Evolutionary conservation across 1,284 basidiomycete genomes (phyloP).

Genomic region (Ceratobasidium theobromae): DNA sequence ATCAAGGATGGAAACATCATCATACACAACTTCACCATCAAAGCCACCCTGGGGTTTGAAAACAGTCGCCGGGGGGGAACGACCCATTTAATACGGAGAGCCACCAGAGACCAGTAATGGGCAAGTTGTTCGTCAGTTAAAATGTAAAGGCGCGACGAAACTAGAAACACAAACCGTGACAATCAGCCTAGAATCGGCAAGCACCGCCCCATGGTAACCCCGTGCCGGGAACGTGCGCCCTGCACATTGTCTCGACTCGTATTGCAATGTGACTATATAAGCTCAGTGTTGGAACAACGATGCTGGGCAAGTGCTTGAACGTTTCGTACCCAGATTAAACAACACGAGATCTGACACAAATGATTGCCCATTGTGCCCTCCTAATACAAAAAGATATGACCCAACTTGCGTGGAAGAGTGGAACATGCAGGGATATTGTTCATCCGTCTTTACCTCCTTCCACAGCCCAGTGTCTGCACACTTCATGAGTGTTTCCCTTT

Average conservation of each 20-base stretch:
- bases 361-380: constrained; percentile 79
- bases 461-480: constrained; percentile 69
- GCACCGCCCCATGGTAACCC: constrained; percentile 79
- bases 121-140: too few relatives aligned
- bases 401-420: constrained; percentile 90
- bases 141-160: too few relatives aligned
- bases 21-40: constrained; percentile 77
- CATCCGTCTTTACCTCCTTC: constrained; percentile 61
- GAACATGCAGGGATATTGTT: constrained; percentile 70
- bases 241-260: constrained; percentile 59
- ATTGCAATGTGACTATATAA: constrained; percentile 56
- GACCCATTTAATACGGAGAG: too few relatives aligned
- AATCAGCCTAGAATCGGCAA: constrained; percentile 83
- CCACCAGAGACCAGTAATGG: too few relatives aligned
- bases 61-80: too few relatives aligned
- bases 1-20: constrained; percentile 83
- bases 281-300: constrained; percentile 36
- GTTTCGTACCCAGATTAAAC: constrained; percentile 82
- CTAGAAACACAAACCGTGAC: constrained; percentile 42
- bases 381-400: constrained; percentile 88
- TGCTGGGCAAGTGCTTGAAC: too few relatives aligned
- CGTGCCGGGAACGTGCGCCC: constrained; percentile 67
- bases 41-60: constrained; percentile 62
- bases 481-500: too few relatives aligned
- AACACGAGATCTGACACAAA: constrained; percentile 80